phyloP scores from a whole-genome alignment of 2,329 filamentous ascomycete genomes.

The Pyricularia pennisetigena region DNA sequence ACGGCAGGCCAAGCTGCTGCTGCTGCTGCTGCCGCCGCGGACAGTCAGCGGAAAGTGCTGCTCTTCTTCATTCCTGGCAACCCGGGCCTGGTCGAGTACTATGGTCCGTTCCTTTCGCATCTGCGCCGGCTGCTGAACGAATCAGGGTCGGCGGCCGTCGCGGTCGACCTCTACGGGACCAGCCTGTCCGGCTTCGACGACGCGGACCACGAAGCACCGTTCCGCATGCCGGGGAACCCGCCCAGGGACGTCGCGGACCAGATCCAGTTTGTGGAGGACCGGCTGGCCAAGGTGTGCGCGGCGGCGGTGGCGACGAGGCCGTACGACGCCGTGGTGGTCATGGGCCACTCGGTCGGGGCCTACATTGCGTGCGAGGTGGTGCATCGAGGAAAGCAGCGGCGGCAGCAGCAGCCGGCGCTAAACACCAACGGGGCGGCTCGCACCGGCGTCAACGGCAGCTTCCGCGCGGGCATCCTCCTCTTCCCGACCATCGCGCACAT shows the following conservation, averaged over 20 bases:
- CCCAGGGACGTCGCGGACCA: constrained; percentile 45
- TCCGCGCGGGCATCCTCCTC: constrained; percentile 49
- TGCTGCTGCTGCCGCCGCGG: neutral
- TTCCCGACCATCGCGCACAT: constrained; percentile 71
- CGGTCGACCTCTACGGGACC: constrained; percentile 47
- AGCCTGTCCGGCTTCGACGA: constrained; percentile 51
- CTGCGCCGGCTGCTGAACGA: constrained; percentile 44
- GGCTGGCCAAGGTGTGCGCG: constrained; percentile 20
- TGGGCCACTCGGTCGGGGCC: constrained; percentile 66
- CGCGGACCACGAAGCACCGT: constrained; percentile 33
- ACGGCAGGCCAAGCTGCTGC: neutral
- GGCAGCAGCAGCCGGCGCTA: constrained; percentile 7
- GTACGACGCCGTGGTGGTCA: constrained; percentile 48
- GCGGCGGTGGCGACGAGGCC: constrained; percentile 13
- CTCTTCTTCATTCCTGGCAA: constrained; percentile 71
- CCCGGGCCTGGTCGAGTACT: constrained; percentile 67
- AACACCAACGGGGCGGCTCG: neutral
- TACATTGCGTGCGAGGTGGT: constrained; percentile 64
- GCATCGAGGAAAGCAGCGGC: constrained; percentile 34
- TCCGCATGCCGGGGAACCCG: constrained; percentile 24
- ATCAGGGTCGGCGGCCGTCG: constrained; percentile 19
- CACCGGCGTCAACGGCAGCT: constrained; percentile 22
- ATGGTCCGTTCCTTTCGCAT: constrained; percentile 53
- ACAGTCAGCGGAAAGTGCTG: constrained; percentile 23
- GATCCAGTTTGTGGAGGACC: constrained; percentile 32